Evolutionary conservation across 805 yeast species (phyloP).

Genomic region (Suhomyces emberorum): DNA sequence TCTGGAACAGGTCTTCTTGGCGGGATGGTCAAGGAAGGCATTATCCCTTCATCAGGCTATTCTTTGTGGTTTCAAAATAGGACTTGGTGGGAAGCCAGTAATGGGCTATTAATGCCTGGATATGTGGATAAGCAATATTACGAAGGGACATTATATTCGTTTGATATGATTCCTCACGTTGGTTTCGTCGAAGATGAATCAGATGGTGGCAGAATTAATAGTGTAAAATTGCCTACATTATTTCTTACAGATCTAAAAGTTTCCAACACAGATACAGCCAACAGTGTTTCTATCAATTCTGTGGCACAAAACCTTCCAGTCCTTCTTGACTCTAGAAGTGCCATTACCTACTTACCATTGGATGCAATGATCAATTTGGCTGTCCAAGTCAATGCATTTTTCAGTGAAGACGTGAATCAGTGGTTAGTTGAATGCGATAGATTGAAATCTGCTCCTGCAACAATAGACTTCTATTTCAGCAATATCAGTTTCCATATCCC

Average conservation of each 20-base stretch:
- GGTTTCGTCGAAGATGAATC: not conserved
- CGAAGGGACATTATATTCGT: constrained; percentile 46
- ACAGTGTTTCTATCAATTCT: constrained; percentile 29
- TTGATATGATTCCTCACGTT: constrained; percentile 44
- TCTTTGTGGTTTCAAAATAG: constrained; percentile 28
- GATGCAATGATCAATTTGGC: constrained; percentile 59
- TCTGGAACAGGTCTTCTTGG: constrained; percentile 28
- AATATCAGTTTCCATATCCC: constrained; percentile 50
- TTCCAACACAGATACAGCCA: constrained; percentile 35
- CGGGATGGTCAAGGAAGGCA: constrained; percentile 14
- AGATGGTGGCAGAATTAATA: constrained; percentile 4
- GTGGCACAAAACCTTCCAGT: constrained; percentile 46
- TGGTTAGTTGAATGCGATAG: constrained; percentile 65
- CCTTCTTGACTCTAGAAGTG: constrained; percentile 54
- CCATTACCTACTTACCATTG: constrained; percentile 51
- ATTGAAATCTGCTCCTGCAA: constrained; percentile 46
- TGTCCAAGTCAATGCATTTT: constrained; percentile 66
- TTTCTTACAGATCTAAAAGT: constrained; percentile 21
- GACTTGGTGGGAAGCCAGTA: constrained; percentile 9
- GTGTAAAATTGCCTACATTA: constrained; percentile 28
- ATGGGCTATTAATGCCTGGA: constrained; percentile 52
- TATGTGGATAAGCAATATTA: constrained; percentile 49
- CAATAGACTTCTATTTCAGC: constrained; percentile 52
- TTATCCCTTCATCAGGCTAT: constrained; percentile 30
- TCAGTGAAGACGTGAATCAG: constrained; percentile 38